Conservation (phyloP, 768 basidiomycete species). For the Kwoniella pini region DNA sequence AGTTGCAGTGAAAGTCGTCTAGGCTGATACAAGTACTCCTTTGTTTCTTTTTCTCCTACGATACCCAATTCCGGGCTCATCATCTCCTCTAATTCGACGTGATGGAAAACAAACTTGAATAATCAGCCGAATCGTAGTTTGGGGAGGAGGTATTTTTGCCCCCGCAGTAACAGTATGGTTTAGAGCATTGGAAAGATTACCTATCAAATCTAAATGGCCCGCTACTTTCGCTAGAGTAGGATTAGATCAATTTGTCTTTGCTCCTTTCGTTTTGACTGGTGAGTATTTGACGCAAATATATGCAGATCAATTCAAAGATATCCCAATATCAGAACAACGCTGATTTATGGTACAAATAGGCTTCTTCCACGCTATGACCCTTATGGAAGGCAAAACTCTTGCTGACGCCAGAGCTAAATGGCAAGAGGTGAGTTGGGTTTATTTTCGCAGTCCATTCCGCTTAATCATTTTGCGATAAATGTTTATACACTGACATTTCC, state of each 20-base stretch:
- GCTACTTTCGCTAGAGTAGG: conserved; percentile 60
- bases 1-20: too few species aligned
- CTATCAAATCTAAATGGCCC: conserved; percentile 58
- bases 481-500: neutral
- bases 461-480: too few species aligned
- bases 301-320: too few species aligned
- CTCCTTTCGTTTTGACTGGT: conserved; percentile 64
- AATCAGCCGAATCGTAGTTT: conserved; percentile 56
- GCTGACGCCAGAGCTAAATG: conserved; percentile 61
- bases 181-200: conserved; percentile 67
- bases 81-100: too few species aligned
- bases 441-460: neutral
- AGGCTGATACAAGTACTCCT: conserved; percentile 55
- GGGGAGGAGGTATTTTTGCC: conserved; percentile 78
- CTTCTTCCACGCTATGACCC: conserved; percentile 75
- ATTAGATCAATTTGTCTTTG: conserved; percentile 76
- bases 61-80: conserved; percentile 57
- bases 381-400: conserved; percentile 71
- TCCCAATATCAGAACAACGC: too few species aligned
- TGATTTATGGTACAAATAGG: conserved; percentile 28
- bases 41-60: neutral
- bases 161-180: conserved; percentile 84
- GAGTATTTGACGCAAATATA: conserved; percentile 1
- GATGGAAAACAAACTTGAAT: too few species aligned
- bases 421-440: conserved; percentile 35